Percentiles rank a stretch among this genome's conserved stretches.
Evolutionary conservation across 2,329 filamentous ascomycete genomes (phyloP).

Genomic region (Epichloe gansuensis): DNA sequence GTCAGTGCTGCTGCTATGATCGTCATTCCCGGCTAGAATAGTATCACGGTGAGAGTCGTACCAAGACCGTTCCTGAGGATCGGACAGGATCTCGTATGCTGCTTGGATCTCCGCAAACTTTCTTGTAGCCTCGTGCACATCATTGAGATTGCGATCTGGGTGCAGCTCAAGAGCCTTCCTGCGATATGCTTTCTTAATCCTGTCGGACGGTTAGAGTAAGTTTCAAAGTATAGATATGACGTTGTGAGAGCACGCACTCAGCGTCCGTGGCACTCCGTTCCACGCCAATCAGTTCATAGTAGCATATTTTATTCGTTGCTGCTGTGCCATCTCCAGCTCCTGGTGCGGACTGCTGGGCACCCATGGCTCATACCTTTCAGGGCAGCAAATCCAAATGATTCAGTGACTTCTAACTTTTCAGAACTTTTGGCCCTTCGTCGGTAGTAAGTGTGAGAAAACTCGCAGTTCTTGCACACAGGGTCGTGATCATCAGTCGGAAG

Average conservation of each 20-base stretch:
- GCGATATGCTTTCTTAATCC: constrained; percentile 88
- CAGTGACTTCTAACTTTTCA: neutral
- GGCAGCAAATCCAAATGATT: neutral
- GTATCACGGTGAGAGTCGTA: constrained; percentile 89
- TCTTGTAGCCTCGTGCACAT: constrained; percentile 70
- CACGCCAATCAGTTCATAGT: constrained; percentile 75
- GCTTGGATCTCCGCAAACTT: constrained; percentile 86
- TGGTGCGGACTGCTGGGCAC: constrained; percentile 41
- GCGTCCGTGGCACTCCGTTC: constrained; percentile 64
- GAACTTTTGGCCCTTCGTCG: neutral
- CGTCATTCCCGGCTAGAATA: constrained; percentile 58
- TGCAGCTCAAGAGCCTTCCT: constrained; percentile 86
- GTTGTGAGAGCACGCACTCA: constrained; percentile 44
- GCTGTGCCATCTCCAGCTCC: constrained; percentile 11
- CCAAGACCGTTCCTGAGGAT: constrained; percentile 92
- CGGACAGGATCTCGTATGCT: constrained; percentile 91
- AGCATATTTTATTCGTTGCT: constrained; percentile 53
- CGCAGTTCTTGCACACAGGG: neutral
- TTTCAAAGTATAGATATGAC: neutral
- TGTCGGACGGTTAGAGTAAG: constrained; percentile 20
- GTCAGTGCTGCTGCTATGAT: constrained; percentile 28
- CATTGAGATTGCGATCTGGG: constrained; percentile 83
- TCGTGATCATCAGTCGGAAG: neutral
- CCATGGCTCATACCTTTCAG: constrained; percentile 26
- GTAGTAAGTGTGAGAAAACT: neutral